Conservation (phyloP, 192 early-diverging fungal genomes). For the Spinellus fusiger region DNA sequence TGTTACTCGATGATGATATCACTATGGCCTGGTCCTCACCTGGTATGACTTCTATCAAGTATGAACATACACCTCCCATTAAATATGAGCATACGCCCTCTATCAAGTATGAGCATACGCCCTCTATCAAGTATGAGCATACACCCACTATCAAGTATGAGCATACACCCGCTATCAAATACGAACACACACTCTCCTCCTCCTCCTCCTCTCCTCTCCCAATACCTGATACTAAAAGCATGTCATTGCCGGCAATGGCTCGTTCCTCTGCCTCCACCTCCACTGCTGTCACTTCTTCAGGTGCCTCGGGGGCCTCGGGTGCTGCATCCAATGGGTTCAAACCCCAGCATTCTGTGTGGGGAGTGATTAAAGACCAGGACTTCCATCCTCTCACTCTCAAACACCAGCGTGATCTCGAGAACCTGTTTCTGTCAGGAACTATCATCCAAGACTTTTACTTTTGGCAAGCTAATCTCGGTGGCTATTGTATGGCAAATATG, state of each 20-base stretch:
- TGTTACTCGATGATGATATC: not conserved
- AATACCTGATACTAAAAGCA: not conserved
- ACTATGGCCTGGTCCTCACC: not conserved
- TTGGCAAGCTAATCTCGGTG: conserved; percentile 32
- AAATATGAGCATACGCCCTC: too few species aligned
- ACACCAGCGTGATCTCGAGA: conserved; percentile 39
- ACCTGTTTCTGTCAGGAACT: conserved; percentile 13
- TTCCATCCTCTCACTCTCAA: conserved; percentile 31
- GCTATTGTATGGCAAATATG: conserved; percentile 35
- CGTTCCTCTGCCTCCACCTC: not conserved
- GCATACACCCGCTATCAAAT: not conserved
- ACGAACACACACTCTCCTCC: not conserved
- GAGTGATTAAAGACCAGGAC: conserved; percentile 31
- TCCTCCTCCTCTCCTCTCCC: not conserved
- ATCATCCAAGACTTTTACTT: conserved; percentile 26
- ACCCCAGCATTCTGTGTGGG: conserved; percentile 26
- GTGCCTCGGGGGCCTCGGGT: not conserved
- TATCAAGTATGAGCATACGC: too few species aligned
- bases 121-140: too few species aligned
- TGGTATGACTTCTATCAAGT: too few species aligned
- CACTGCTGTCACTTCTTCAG: not conserved
- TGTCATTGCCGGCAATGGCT: not conserved
- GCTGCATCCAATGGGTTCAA: not conserved
- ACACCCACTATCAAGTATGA: not conserved
- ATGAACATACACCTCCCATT: too few species aligned